Conservation (phyloP, 805 yeast species). For the Saccharomycopsis sp. region DNA sequence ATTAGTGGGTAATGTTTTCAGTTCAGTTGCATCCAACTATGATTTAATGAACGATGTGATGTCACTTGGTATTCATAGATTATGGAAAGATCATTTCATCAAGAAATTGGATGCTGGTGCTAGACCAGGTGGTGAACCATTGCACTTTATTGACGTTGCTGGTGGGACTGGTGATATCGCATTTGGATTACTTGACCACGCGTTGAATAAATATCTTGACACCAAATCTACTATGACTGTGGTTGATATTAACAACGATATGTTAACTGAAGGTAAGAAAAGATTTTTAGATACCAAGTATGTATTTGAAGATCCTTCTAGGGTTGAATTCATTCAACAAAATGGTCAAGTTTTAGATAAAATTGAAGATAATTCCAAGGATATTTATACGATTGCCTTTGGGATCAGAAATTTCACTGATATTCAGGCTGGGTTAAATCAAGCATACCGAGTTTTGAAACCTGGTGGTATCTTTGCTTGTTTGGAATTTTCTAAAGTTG, state of each 20-base stretch:
- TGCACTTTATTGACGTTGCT: constrained; percentile 90
- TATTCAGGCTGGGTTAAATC: constrained; percentile 84
- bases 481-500: constrained; percentile 89
- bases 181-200: constrained; percentile 88
- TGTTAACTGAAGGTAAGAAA: constrained; percentile 87
- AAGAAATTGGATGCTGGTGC: constrained; percentile 85
- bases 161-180: constrained; percentile 99
- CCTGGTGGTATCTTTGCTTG: constrained; percentile 99
- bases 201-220: constrained; percentile 71
- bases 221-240: constrained; percentile 73
- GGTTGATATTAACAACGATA: constrained; percentile 92
- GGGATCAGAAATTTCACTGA: constrained; percentile 96
- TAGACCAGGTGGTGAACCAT: constrained; percentile 79
- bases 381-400: constrained; percentile 92
- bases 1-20: constrained; percentile 79
- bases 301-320: constrained; percentile 35
- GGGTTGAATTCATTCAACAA: constrained; percentile 80
- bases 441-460: constrained; percentile 93
- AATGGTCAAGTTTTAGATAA: constrained; percentile 86
- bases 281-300: constrained; percentile 60
- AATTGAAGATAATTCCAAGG: constrained; percentile 82
- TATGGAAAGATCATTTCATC: constrained; percentile 92
- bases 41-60: constrained; percentile 98
- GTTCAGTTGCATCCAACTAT: constrained; percentile 89
- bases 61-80: constrained; percentile 91